Percentiles rank a stretch among this genome's conserved stretches.
These are phyloP conservation scores for Agarophyton chilense DNA, from an alignment of 23 red algal species.

Conservation along the genomic window DNA sequence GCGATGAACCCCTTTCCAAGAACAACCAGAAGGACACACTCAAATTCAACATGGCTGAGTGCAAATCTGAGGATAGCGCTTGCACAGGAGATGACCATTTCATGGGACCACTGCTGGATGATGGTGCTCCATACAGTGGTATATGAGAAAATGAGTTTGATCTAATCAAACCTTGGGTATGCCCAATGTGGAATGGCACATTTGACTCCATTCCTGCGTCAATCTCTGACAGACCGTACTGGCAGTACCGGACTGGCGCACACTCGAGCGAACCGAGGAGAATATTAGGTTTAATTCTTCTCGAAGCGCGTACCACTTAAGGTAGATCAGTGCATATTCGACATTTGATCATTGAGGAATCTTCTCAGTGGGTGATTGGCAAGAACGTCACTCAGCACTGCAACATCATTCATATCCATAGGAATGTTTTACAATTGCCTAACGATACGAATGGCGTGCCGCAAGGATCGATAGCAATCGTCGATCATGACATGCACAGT, in stretches of 20 bases:
- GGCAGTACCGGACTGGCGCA: conserved; percentile 22
- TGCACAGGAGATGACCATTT: not conserved
- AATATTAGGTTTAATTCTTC: not conserved
- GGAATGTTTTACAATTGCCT: not conserved
- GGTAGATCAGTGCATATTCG: not conserved
- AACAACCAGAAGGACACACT: not conserved
- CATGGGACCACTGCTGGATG: conserved; percentile 16
- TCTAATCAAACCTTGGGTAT: not conserved
- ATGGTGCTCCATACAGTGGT: conserved; percentile 29
- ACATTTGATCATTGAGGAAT: conserved; percentile 7
- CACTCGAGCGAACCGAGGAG: not conserved
- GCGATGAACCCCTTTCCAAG: not conserved
- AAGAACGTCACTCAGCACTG: not conserved
- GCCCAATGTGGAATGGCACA: not conserved
- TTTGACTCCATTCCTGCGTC: not conserved
- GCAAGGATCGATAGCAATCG: not conserved
- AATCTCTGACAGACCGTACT: not conserved
- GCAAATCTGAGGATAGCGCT: not conserved
- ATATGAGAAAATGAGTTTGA: not conserved
- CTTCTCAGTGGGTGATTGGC: conserved; percentile 25
- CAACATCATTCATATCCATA: conserved; percentile 2
- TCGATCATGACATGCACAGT: conserved; percentile 35
- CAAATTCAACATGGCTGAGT: not conserved
- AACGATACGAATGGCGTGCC: not conserved
- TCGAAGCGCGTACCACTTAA: not conserved